Conservation (phyloP, 2,329 filamentous ascomycete genomes). For the Calonectria crousiana region DNA sequence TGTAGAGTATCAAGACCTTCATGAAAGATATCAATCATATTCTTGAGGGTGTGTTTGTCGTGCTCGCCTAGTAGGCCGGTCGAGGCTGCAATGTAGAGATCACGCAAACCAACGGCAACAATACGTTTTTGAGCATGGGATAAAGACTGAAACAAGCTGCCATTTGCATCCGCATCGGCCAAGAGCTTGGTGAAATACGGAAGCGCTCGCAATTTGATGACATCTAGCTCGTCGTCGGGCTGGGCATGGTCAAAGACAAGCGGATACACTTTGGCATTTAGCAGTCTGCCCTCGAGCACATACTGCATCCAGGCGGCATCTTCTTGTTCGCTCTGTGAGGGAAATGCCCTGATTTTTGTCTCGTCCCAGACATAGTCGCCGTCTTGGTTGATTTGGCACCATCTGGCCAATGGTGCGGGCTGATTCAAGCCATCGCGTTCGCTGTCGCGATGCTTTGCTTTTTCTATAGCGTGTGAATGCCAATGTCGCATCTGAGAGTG, state of each 20-base stretch:
- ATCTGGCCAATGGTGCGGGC: not conserved
- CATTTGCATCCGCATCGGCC: not conserved
- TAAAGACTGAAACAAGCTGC: not conserved
- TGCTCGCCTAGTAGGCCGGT: not conserved
- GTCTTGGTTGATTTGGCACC: constrained; percentile 1
- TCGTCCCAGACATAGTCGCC: not conserved
- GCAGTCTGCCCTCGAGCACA: not conserved
- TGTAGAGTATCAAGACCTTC: not conserved
- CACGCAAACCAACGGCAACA: constrained; percentile 13
- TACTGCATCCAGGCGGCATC: not conserved
- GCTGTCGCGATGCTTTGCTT: not conserved
- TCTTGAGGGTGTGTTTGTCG: not conserved
- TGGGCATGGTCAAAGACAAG: not conserved
- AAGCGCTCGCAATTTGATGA: not conserved
- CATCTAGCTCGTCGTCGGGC: not conserved
- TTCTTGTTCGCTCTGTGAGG: not conserved
- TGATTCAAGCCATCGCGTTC: not conserved
- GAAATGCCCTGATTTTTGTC: not conserved
- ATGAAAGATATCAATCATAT: not conserved
- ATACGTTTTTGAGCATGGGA: not conserved
- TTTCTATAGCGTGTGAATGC: not conserved
- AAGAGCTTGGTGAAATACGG: not conserved
- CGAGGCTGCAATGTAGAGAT: constrained; percentile 9
- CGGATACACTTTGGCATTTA: constrained; percentile 11
- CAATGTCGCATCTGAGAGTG: too few relatives aligned